These are phyloP conservation scores for Lachancea nothofagi DNA, from an alignment of 805 yeast genomes.

Conservation along the genomic window DNA sequence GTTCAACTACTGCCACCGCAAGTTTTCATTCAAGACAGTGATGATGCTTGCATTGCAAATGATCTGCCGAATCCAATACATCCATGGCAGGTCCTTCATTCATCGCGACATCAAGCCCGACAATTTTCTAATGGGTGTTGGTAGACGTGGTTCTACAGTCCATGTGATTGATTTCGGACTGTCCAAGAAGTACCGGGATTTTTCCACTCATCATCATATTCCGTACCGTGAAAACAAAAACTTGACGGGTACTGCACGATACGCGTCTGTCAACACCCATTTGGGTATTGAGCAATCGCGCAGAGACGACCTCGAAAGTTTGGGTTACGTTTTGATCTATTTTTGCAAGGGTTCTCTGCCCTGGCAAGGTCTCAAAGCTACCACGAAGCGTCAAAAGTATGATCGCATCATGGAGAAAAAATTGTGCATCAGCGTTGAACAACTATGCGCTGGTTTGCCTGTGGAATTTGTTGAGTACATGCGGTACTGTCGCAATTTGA, in stretches of 20 bases:
- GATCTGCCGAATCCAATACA: slow-evolving; percentile 88
- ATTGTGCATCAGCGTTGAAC: slow-evolving; percentile 81
- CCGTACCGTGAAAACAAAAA: slow-evolving; percentile 96
- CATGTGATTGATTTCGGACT: slow-evolving; percentile 92
- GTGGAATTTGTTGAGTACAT: slow-evolving; percentile 82
- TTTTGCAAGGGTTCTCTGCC: slow-evolving; percentile 95
- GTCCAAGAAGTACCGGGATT: slow-evolving; percentile 91
- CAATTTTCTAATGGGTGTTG: slow-evolving; percentile 81
- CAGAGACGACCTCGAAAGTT: slow-evolving; percentile 91
- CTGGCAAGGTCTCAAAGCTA: slow-evolving; percentile 98
- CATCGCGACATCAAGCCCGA: slow-evolving; percentile 84
- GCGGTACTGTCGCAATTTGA: slow-evolving; percentile 80
- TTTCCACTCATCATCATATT: slow-evolving; percentile 87
- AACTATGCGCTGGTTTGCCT: slow-evolving; percentile 87
- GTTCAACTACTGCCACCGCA: slow-evolving; percentile 92
- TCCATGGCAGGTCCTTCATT: slow-evolving; percentile 90
- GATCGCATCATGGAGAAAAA: slow-evolving; percentile 95
- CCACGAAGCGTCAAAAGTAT: slow-evolving; percentile 93
- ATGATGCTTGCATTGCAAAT: slow-evolving; percentile 90
- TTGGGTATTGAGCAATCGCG: slow-evolving; percentile 95
- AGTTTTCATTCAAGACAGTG: slow-evolving; percentile 89
- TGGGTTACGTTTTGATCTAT: slow-evolving; percentile 90
- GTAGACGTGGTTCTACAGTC: slow-evolving; percentile 90
- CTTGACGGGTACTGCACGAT: slow-evolving; percentile 95
- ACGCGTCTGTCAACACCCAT: slow-evolving; percentile 92